Percentiles rank a stretch among this genome's conserved stretches.
These are phyloP conservation scores for Aphanomyces stellatus DNA, from an alignment of 352 stramenopile genomes.

Conservation along the genomic window DNA sequence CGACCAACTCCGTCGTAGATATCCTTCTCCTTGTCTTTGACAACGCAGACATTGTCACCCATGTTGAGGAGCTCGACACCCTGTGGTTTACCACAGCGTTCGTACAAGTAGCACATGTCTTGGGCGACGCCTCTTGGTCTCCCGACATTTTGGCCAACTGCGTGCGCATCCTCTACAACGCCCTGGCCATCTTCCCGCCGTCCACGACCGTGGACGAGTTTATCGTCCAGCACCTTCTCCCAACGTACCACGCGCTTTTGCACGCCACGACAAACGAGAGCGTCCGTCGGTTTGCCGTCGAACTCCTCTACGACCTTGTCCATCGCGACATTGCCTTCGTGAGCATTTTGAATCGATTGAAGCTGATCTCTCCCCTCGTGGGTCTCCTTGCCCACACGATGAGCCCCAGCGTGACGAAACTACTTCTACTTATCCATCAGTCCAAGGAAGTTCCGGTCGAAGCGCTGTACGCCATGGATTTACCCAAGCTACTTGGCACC, in stretches of 20 bases:
- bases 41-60: conserved; percentile 1
- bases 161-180: conserved; percentile 7
- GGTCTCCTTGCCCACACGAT: not conserved
- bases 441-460: not conserved
- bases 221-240: conserved; percentile 7
- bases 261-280: not conserved
- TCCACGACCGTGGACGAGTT: not conserved
- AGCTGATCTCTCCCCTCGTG: not conserved
- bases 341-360: not conserved
- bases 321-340: conserved; percentile 4
- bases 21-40: not conserved
- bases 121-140: not conserved
- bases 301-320: conserved; percentile 7
- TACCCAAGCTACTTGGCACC: not conserved
- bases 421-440: not conserved
- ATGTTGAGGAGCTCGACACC: not conserved
- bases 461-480: not conserved
- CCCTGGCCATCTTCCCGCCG: conserved; percentile 1
- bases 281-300: conserved; percentile 3
- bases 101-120: not conserved
- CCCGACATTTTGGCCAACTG: not conserved
- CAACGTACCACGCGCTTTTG: not conserved
- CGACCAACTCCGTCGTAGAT: not conserved
- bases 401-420: conserved; percentile 5
- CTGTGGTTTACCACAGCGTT: conserved; percentile 12